A percentile compares a stretch with the other conserved stretches of the same genome.
Conservation (phyloP, 805 yeast species). For the Nakazawaea laoshanensis region DNA sequence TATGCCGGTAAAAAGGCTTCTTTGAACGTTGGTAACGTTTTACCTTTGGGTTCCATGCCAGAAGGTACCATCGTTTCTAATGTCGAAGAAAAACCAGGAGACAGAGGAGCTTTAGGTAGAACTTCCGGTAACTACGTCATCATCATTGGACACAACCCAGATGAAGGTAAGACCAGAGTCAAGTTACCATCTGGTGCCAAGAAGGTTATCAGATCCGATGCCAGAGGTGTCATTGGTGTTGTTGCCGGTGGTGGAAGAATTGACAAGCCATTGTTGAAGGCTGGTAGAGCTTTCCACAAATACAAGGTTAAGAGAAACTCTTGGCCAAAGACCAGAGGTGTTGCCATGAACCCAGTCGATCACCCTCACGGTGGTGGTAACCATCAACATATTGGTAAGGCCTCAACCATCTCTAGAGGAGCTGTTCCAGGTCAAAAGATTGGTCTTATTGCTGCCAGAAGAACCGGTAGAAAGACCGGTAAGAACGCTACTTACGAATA, state of each 20-base stretch:
- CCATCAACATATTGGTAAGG: constrained; percentile 99
- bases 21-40: constrained; percentile 92
- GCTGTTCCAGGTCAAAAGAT: constrained; percentile 99
- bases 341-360: constrained; percentile 99
- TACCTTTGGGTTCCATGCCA: constrained; percentile 88
- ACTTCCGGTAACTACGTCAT: constrained; percentile 99
- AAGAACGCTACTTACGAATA: constrained; percentile 9
- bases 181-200: constrained; percentile 99
- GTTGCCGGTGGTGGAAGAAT: constrained; percentile 99
- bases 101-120: constrained; percentile 88
- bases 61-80: constrained; percentile 45
- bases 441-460: constrained; percentile 99
- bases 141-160: constrained; percentile 98
- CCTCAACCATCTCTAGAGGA: constrained; percentile 98
- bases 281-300: constrained; percentile 99
- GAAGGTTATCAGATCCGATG: constrained; percentile 90
- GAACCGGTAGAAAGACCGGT: constrained; percentile 70
- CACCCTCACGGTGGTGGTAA: constrained; percentile 99
- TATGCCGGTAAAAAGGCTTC: constrained; percentile 99
- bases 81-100: constrained; percentile 46
- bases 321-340: constrained; percentile 99
- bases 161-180: constrained; percentile 97
- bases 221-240: constrained; percentile 99
- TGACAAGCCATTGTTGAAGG: constrained; percentile 98
- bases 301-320: constrained; percentile 99